Evolutionary conservation across 1,284 basidiomycete species (phyloP), one percentile per base, ranked within the genome.

Genomic region (Melampsora occidentalis): DNA sequence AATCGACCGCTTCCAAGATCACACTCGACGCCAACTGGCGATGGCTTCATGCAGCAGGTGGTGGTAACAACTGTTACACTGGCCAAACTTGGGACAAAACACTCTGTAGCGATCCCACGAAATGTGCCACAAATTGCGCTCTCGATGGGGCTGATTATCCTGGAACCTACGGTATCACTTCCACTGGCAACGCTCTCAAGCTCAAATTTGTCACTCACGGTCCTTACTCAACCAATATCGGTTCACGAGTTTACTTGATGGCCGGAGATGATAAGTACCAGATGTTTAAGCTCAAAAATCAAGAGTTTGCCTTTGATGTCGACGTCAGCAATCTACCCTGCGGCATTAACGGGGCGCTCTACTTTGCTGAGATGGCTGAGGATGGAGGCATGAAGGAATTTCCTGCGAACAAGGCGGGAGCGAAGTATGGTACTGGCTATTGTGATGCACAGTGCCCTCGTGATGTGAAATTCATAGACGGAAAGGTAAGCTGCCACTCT

Each of bases 381-480:
- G 80, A 81, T 65, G 80, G 80, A 61, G 80, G 80, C 18, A 51
- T 69, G 68, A 69, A 80, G 18, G 68, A 71, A 42, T 64, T 64
- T 35, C n/a, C 20, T 0, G 18, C 18, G 18, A 75, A 67, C 28
- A 16, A 22, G n/a, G 71, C 71, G 35, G 71, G 71, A 6, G n/a
- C 71, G n/a, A 75, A 46, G 39, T 75, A 67, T 33, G 71, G 71
- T 77, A 73, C 78, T 18, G 83, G 82, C 14, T 83, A 83, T 80
- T 83, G 83, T 69, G 83, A 83, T 78, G 80, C 82, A 22, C 83
- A 83, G 79, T 83, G 83, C 77, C 82, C 83, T 12, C 84, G 84
- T 25, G 86, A 87, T 78, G 83, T 87, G 81, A 87, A 87, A 81
- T 87, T 87, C 81, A 86, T 87, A 79, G 35, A 39, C 10, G 35